A percentile compares a stretch with the other conserved stretches of the same genome.
Conservation (phyloP, 169 alveolate species). For the Eimeria acervulina region DNA sequence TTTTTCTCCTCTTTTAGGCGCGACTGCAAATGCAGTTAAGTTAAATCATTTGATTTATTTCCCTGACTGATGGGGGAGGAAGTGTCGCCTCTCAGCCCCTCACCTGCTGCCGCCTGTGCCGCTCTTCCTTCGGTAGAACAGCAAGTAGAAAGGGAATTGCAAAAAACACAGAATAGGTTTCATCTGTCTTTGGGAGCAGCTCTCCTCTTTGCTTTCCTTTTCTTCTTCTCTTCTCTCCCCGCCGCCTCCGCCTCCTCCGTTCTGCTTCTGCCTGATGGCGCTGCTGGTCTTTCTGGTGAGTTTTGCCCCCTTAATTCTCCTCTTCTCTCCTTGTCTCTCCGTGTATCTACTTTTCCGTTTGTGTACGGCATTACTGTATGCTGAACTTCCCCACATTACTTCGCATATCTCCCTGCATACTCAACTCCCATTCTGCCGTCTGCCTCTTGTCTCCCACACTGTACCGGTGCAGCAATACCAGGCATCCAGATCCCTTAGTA, state of each 20-base stretch:
- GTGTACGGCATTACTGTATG: too few relatives aligned
- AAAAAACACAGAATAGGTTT: not conserved
- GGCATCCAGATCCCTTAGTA: too few relatives aligned
- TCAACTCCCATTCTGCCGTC: too few relatives aligned
- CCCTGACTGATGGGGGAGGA: constrained; percentile 31
- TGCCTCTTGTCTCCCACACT: too few relatives aligned
- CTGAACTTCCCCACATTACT: too few relatives aligned
- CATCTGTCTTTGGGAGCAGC: not conserved
- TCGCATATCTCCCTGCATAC: too few relatives aligned
- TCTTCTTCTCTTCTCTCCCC: not conserved
- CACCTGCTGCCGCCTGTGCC: not conserved
- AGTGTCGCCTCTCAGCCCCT: not conserved
- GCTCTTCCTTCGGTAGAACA: not conserved
- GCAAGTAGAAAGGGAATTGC: not conserved
- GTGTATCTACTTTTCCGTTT: too few relatives aligned
- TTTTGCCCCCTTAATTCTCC: not conserved
- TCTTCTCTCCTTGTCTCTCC: not conserved
- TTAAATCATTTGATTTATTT: not conserved
- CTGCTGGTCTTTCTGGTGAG: not conserved
- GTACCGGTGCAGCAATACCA: too few relatives aligned
- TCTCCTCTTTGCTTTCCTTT: not conserved
- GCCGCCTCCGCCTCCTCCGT: not conserved
- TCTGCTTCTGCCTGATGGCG: not conserved
- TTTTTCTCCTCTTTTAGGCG: not conserved
- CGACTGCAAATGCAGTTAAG: not conserved